Percentiles rank a stretch among this genome's conserved stretches.
Conservation (phyloP, 1,139 yeast genomes). For the Yamadazyma pseudoaaseri region DNA sequence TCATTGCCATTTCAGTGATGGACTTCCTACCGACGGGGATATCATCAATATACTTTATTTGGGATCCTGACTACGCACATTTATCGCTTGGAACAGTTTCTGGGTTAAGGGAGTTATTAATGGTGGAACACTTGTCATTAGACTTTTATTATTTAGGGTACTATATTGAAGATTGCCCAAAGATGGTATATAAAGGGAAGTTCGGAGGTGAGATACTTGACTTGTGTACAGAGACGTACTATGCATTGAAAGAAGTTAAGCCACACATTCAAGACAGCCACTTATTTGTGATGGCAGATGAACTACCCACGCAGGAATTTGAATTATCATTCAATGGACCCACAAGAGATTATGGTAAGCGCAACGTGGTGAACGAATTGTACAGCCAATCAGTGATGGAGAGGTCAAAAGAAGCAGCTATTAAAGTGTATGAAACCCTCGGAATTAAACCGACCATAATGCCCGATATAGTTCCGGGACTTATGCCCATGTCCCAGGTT, state of each 20-base stretch:
- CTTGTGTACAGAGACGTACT: constrained; percentile 44
- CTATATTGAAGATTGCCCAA: constrained; percentile 73
- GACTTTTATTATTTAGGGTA: constrained; percentile 72
- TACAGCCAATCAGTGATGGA: constrained; percentile 26
- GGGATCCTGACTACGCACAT: constrained; percentile 79
- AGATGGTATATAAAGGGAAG: constrained; percentile 79
- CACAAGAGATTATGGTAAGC: background rate
- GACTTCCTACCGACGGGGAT: constrained; percentile 77
- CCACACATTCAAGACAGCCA: constrained; percentile 35
- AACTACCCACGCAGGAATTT: constrained; percentile 4
- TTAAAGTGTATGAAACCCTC: constrained; percentile 16
- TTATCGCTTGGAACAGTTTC: constrained; percentile 77
- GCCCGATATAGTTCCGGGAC: constrained; percentile 52
- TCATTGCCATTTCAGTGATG: constrained; percentile 75
- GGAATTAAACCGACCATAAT: constrained; percentile 13
- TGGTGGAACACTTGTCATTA: constrained; percentile 41
- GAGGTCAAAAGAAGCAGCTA: constrained; percentile 23
- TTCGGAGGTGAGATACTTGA: constrained; percentile 76
- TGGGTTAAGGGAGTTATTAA: constrained; percentile 66
- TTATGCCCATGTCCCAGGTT: constrained; percentile 46
- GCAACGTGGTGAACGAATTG: constrained; percentile 33
- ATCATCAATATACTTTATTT: constrained; percentile 83
- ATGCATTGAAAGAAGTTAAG: constrained; percentile 37
- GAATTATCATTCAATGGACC: constrained; percentile 8
- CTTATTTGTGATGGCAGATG: constrained; percentile 36